These are phyloP conservation scores for Dendrobium chrysotoxum DNA, from an alignment of 106 monocot genomes.

Conservation along the genomic window DNA sequence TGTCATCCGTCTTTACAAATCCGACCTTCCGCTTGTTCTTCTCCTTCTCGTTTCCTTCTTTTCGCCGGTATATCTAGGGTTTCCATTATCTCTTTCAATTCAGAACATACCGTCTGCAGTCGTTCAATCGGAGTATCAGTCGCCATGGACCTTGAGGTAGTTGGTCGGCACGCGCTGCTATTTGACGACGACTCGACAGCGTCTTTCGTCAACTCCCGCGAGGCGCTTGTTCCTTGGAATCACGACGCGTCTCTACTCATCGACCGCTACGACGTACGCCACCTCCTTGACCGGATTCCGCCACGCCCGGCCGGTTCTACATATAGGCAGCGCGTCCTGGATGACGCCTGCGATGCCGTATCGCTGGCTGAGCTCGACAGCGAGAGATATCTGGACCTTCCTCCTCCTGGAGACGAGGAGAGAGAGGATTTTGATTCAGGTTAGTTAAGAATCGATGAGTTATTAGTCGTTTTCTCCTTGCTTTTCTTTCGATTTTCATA, in stretches of 20 bases:
- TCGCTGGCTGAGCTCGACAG: conserved; percentile 43
- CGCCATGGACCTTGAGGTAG: conserved; percentile 48
- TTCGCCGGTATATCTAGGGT: background rate
- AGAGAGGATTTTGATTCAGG: conserved; percentile 2
- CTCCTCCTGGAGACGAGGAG: conserved; percentile 13
- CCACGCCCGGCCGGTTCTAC: conserved; percentile 13
- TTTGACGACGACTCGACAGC: conserved; percentile 86
- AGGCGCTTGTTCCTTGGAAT: conserved; percentile 75
- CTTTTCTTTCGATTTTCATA: background rate
- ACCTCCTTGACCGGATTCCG: conserved; percentile 84
- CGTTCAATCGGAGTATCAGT: background rate
- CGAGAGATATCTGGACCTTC: conserved; percentile 64
- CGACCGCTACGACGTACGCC: conserved; percentile 92
- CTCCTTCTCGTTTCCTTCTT: background rate
- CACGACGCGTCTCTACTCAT: conserved; percentile 58
- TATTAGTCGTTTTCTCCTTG: background rate
- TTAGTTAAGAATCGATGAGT: background rate
- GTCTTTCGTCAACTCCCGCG: conserved; percentile 66
- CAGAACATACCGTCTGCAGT: background rate
- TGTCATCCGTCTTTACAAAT: background rate
- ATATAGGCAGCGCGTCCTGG: conserved; percentile 7
- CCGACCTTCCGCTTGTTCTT: background rate
- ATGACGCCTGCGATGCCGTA: conserved; percentile 28
- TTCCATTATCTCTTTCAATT: background rate
- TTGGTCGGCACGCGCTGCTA: conserved; percentile 73